A percentile compares a stretch with the other conserved stretches of the same genome.
Conservation (phyloP, 805 yeast species). For the Nakazawaea ishiwadae region DNA sequence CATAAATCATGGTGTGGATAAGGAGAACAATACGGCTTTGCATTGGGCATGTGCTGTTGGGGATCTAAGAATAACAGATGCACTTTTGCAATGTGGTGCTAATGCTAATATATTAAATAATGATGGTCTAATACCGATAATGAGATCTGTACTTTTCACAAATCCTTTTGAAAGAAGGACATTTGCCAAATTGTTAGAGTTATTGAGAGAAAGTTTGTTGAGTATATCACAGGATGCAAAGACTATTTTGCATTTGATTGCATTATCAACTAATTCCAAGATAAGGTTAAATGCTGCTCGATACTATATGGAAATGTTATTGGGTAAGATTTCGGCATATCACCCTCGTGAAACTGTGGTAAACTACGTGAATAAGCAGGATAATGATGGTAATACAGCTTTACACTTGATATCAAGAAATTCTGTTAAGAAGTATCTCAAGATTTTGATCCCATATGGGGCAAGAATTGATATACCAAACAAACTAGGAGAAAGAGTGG, state of each 20-base stretch:
- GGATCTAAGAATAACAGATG: slow-evolving; percentile 67
- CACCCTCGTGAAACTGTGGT: slow-evolving; percentile 59
- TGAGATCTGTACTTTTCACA: slow-evolving; percentile 80
- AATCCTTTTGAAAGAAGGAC: slow-evolving; percentile 80
- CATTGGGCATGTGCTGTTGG: slow-evolving; percentile 99
- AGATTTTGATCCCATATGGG: slow-evolving; percentile 41
- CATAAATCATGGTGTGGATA: slow-evolving; percentile 79
- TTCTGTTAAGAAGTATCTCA: slow-evolving; percentile 39
- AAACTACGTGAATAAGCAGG: slow-evolving; percentile 53
- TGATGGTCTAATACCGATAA: slow-evolving; percentile 82
- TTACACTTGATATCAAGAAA: slow-evolving; percentile 46
- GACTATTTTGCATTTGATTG: slow-evolving; percentile 84
- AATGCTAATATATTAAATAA: slow-evolving; percentile 54
- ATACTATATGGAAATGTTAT: slow-evolving; percentile 73
- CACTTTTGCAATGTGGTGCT: slow-evolving; percentile 73
- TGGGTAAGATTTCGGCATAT: slow-evolving; percentile 66
- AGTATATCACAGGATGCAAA: slow-evolving; percentile 69
- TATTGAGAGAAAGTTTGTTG: slow-evolving; percentile 72
- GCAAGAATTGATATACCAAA: slow-evolving; percentile 49
- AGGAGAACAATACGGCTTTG: slow-evolving; percentile 89
- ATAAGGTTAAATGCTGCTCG: slow-evolving; percentile 74
- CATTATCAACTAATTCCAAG: slow-evolving; percentile 59
- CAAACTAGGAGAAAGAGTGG: slow-evolving; percentile 38
- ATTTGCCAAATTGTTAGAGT: slow-evolving; percentile 72
- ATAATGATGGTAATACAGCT: slow-evolving; percentile 52